phyloP scores from a whole-genome alignment of 2,329 filamentous ascomycete genomes.

The Fusarium sp. region DNA sequence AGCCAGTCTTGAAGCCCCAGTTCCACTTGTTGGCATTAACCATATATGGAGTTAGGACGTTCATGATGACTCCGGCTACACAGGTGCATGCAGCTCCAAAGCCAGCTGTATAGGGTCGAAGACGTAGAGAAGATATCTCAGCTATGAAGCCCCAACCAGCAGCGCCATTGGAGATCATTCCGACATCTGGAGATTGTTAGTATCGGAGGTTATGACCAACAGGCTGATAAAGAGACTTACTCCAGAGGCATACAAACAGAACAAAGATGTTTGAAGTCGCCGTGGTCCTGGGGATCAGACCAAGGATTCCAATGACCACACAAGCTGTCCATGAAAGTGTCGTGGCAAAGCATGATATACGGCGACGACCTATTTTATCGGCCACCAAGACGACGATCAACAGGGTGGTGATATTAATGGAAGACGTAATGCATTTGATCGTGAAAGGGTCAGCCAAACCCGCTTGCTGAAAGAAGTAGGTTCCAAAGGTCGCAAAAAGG shows the following conservation, averaged over 20 bases:
- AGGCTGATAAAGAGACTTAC: background rate
- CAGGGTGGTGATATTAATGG: slow-evolving; percentile 33
- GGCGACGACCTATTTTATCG: background rate
- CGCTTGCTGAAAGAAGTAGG: slow-evolving; percentile 54
- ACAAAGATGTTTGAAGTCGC: slow-evolving; percentile 14
- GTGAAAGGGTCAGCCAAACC: slow-evolving; percentile 45
- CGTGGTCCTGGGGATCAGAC: background rate
- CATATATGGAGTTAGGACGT: slow-evolving; percentile 51
- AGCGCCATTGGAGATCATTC: slow-evolving; percentile 16
- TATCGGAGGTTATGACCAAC: background rate
- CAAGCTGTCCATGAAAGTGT: background rate
- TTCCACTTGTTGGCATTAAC: slow-evolving; percentile 50
- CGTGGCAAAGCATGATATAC: background rate
- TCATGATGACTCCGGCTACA: slow-evolving; percentile 46
- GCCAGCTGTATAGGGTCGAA: slow-evolving; percentile 52
- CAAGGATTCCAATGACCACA: background rate
- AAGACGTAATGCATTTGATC: slow-evolving; percentile 39
- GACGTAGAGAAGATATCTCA: slow-evolving; percentile 55
- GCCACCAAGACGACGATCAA: slow-evolving; percentile 21
- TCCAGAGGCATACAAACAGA: slow-evolving; percentile 22
- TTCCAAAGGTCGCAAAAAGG: slow-evolving; percentile 63
- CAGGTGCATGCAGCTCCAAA: slow-evolving; percentile 45
- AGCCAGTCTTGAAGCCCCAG: slow-evolving; percentile 52
- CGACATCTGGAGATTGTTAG: background rate
- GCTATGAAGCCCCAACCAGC: slow-evolving; percentile 51